Evolutionary conservation across 2,329 filamentous ascomycete species (phyloP), one percentile per base, ranked within the genome.

Genomic region (Fusarium subglutinans): DNA sequence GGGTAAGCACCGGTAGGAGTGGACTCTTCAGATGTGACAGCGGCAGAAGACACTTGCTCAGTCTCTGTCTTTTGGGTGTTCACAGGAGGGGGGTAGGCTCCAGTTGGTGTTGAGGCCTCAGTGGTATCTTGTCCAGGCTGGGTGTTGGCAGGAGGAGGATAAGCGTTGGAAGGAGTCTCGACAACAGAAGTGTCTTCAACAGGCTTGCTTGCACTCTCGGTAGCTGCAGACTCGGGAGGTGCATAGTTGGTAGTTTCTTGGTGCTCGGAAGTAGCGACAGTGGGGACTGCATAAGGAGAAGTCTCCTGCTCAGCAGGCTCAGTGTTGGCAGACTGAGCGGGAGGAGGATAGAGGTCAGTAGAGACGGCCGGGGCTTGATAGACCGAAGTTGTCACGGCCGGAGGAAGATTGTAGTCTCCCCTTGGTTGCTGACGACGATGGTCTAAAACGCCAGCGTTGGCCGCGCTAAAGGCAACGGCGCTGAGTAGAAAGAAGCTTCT

Each of bases 401-500:
- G 53, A 11, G 70, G 70, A 2, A 65, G 20, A 41, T 69, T 35
- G 26, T 72, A 60, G 38, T 60, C 41, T n/a, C 57, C 43, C 24
- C 56, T 51, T 33, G 41, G 44, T 40, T 67, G 44, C 44, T 67
- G 61, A 12, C 53, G 57, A 45, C 44, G 57, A 63, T 67, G 48
- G 41, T 60, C 53, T 54, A 73, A 44, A 51, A 65, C 70, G 10
- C 56, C 70, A 57, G 70, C 70, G 38, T 73, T 73, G 26, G 57
- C 70, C 57, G 67, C 48, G 70, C 70, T 45, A 20, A 69, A 41
- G 22, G 69, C 70, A 13, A 63, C 70, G 37, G 69, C 60, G 20
- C 60, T 53, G 57, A 73, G 57, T 44, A 73, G 56, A 26, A 70
- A 70, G 51, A 73, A 73, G 54, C 70, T 62, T 55, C 48, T 69